Conservation (phyloP, 495 filamentous ascomycete genomes). For the Penicillium arizonense region DNA sequence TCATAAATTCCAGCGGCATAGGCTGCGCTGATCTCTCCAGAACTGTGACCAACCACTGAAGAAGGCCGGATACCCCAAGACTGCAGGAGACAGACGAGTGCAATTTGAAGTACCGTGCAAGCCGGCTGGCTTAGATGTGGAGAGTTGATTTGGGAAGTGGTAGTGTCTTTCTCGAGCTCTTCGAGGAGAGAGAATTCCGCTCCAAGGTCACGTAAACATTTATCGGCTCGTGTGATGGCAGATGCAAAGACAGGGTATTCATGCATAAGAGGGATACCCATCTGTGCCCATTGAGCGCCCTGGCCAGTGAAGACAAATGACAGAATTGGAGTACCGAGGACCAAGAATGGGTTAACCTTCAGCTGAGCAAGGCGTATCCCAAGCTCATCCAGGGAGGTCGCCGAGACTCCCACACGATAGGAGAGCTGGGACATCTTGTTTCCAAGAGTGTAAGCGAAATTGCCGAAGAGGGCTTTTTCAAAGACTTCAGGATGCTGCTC, state of each 20-base stretch:
- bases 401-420: constrained; percentile 25
- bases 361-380: constrained; percentile 24
- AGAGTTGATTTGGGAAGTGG: constrained; percentile 16
- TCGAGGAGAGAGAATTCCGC: constrained; percentile 22
- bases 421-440: constrained; percentile 26
- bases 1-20: constrained; percentile 30
- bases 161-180: constrained; percentile 7
- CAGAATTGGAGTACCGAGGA: constrained; percentile 18
- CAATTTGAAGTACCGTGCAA: constrained; percentile 39
- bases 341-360: constrained; percentile 18
- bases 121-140: constrained; percentile 32
- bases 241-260: constrained; percentile 24
- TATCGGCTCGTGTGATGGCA: constrained; percentile 16
- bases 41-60: constrained; percentile 38
- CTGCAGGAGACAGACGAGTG: constrained; percentile 30
- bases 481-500: constrained; percentile 32
- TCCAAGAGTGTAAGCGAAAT: constrained; percentile 30
- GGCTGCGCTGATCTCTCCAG: constrained; percentile 42
- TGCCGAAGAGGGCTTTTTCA: constrained; percentile 26
- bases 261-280: constrained; percentile 31
- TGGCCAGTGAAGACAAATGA: constrained; percentile 41
- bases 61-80: constrained; percentile 32
- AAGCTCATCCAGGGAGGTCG: constrained; percentile 24
- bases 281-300: constrained; percentile 41
- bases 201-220: constrained; percentile 17